A percentile compares a stretch with the other conserved stretches of the same genome.
phyloP scores from a whole-genome alignment of 768 basidiomycete genomes.

The Cystobasidium onofrii region DNA sequence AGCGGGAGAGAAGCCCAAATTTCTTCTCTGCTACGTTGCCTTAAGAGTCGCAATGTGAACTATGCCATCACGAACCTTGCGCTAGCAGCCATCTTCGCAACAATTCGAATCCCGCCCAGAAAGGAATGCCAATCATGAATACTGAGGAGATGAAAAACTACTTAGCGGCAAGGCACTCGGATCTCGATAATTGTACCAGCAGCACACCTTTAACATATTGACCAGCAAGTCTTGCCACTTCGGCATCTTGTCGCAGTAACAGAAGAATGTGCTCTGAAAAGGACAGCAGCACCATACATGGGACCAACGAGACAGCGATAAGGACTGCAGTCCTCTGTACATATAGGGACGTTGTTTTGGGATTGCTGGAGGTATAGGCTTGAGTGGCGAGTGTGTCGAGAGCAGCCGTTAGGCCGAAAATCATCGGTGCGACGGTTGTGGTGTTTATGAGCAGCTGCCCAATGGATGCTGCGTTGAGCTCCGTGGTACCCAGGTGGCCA shows the following conservation, averaged over 20 bases:
- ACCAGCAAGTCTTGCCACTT: conserved; percentile 16
- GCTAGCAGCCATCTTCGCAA: conserved; percentile 4
- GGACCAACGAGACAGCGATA: background rate
- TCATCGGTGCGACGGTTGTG: conserved; percentile 1
- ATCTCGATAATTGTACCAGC: background rate
- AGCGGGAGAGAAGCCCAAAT: too few relatives aligned
- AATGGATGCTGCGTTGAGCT: conserved; percentile 12
- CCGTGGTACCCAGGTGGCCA: conserved; percentile 1
- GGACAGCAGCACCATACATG: background rate
- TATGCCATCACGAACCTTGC: background rate
- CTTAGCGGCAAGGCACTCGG: background rate
- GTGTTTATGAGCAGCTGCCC: background rate
- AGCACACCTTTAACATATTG: conserved; percentile 5
- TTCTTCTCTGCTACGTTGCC: too few relatives aligned
- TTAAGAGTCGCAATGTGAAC: background rate
- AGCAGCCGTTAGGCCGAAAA: background rate
- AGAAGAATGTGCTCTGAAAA: conserved; percentile 25
- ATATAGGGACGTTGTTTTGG: conserved; percentile 22
- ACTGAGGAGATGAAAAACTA: background rate
- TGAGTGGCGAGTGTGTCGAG: conserved; percentile 16
- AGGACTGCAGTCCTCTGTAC: conserved; percentile 18
- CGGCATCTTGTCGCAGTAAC: conserved; percentile 18
- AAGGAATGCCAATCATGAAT: background rate
- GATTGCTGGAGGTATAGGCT: conserved; percentile 20
- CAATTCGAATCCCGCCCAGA: conserved; percentile 4